Conservation (phyloP, 73 alveolate genomes). For the Durusdinium trenchii region DNA sequence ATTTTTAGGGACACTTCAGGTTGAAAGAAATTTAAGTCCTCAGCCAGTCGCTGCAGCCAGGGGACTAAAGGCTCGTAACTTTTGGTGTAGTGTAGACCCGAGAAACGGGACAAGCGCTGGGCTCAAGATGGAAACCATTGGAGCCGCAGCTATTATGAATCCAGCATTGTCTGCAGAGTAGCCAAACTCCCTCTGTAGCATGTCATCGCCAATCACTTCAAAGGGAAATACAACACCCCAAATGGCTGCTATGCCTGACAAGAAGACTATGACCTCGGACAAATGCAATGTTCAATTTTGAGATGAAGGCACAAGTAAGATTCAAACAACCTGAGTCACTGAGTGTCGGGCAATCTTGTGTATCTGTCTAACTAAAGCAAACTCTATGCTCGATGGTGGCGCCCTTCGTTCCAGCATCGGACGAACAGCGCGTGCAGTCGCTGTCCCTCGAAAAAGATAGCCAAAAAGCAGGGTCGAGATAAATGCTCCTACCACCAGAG, state of each 20-base stretch:
- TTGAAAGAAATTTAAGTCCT: too few relatives aligned
- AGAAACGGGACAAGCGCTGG: conserved; percentile 77
- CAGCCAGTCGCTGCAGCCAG: too few relatives aligned
- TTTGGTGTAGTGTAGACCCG: conserved; percentile 63
- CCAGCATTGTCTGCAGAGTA: conserved; percentile 82
- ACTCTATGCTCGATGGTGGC: conserved; percentile 39
- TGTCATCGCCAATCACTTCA: conserved; percentile 86
- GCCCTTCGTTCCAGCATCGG: conserved; percentile 85
- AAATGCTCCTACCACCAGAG: conserved; percentile 81
- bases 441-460: conserved; percentile 68
- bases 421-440: conserved; percentile 89
- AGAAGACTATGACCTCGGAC: conserved; percentile 63
- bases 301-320: background rate
- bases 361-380: conserved; percentile 17
- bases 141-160: conserved; percentile 76
- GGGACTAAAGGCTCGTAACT: conserved; percentile 69
- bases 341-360: conserved; percentile 32
- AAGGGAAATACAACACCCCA: conserved; percentile 94
- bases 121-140: conserved; percentile 81
- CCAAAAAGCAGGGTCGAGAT: conserved; percentile 53
- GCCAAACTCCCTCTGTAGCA: conserved; percentile 82
- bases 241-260: conserved; percentile 86
- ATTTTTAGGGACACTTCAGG: too few relatives aligned
- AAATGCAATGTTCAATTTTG: background rate
- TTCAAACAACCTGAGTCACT: background rate